A percentile compares a stretch with the other conserved stretches of the same genome.
Conservation (phyloP, 352 stramenopile species). For the Phytophthora palmivora region DNA sequence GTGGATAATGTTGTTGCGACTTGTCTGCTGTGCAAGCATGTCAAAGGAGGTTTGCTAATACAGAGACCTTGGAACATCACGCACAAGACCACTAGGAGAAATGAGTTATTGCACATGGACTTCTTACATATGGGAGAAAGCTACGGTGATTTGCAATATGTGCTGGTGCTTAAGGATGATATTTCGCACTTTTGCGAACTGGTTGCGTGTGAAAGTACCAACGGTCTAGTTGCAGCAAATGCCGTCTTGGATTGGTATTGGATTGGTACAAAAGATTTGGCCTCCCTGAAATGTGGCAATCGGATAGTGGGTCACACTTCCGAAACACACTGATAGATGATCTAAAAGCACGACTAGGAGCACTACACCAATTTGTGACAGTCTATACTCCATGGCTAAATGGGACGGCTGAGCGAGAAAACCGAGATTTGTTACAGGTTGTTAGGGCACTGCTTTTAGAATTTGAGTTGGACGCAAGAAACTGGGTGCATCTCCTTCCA, state of each 20-base stretch:
- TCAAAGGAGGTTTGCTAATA: not conserved
- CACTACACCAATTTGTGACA: not conserved
- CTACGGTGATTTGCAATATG: constrained; percentile 3
- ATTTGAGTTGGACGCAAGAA: not conserved
- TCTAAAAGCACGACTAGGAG: not conserved
- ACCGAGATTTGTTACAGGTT: not conserved
- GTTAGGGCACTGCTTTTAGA: not conserved
- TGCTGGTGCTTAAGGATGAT: constrained; percentile 1
- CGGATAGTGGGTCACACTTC: not conserved
- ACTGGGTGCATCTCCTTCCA: not conserved
- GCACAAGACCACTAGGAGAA: not conserved
- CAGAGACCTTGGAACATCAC: not conserved
- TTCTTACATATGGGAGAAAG: not conserved
- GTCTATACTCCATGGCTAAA: not conserved
- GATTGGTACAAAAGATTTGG: constrained; percentile 7
- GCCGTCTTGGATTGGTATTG: not conserved
- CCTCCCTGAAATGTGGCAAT: not conserved
- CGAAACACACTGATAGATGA: not conserved
- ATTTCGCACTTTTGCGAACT: constrained; percentile 1
- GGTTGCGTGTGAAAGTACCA: not conserved
- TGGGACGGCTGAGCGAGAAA: not conserved
- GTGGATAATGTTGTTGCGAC: not conserved
- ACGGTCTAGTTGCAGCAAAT: constrained; percentile 1
- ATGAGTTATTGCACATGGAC: constrained; percentile 4
- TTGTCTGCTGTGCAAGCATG: not conserved